Base-by-base conservation (phyloP, 78 protist species). In the Dictyostelium intermedium region DNA sequence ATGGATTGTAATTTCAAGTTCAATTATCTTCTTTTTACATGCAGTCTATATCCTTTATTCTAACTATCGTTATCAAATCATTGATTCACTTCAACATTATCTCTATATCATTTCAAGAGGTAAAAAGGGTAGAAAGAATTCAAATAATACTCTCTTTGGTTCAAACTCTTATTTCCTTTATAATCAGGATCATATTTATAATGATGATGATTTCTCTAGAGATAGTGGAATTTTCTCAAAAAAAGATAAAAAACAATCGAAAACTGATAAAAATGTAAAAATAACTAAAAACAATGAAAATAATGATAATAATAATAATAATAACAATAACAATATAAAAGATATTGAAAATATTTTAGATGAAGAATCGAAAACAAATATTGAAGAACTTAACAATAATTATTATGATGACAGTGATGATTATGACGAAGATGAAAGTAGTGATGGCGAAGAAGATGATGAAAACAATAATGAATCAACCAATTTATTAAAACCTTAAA, bases 1-100 rank as follows among this genome's bases (percentile, higher is more conserved):
- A 32, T 86, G 76, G 70, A 34, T 86, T 20, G 76, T 86, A 56
- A 76, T 86, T 34, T 35, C 45, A 16, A 50, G 92, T 76, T 13
- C 47, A 6, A 14, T 76, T 23, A 23, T 86, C 11, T 86, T 86
- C 63, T 34, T 60, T 11, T 16, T 76, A 4, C 74, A 74, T 27
- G 14, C 70, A 10, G 20, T 35, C 11, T 50, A 60, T 23, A 56
- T 60, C 16, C 7, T 86, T 16, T 86, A 74, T 34, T 20, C n/a
- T 11, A 30, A 53, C 16, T 86, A 86, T 45, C 83, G 92, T 56
- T 61, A 56, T 27, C 66, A 53, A 25, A 43, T 78, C 8, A 53
- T 61, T 1, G 85, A 87, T 30, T 6, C 27, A 34, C 34, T 61
- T 56, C 32, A 61, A 14, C 85, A 76, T 25, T 45, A 25, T 9